Evolutionary conservation across 2,329 filamentous ascomycete genomes (phyloP), one percentile per base, ranked within the genome.

Genomic region (Shiraia bambusicola): DNA sequence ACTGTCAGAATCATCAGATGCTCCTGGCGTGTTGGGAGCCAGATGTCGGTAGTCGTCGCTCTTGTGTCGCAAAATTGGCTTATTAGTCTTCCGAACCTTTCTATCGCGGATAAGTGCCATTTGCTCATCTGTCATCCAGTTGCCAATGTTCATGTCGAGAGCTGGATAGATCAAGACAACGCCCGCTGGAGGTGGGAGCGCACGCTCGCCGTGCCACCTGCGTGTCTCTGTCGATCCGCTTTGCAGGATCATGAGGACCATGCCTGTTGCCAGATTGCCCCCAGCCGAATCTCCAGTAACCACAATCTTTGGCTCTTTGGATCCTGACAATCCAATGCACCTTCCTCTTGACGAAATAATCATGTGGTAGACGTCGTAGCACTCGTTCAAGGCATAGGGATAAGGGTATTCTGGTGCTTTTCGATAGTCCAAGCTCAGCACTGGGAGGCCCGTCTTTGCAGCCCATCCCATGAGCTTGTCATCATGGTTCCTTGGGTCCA

Each of bases 51-150:
- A 97, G 62, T 96, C 88, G 71, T 88, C 87, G 50, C 83, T 90
- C 72, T 98, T 97, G 43, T 88, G 80, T 26, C 85, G 79, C 9
- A 96, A 74, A 40, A 97, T 86, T 17, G 82, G 79, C 42, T 80
- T 79, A 61, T 96, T 95, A 1, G 84, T 89, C 55, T 84, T 84
- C 16, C 89, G 80, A 63, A 84, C 83, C 43, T 83, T 80, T 9
- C 89, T 83, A 50, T 95, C 91, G 52, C 89, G 84, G 50, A 98
- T 95, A 47, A 98, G 73, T 0, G 88, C 83, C 88, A 97, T 95
- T 65, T 98, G 91, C 67, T 97, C 92, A 58, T 97, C 92, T 0
- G 88, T 91, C 91, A 98, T 97, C 93, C 93, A 98, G 67, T 91
- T 96, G 27, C 89, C 89, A 52, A 97, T 97, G 60, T 95, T 96